A percentile compares a stretch with the other conserved stretches of the same genome.
phyloP scores from a whole-genome alignment of 768 basidiomycete species.

The Phanerochaete carnosa region DNA sequence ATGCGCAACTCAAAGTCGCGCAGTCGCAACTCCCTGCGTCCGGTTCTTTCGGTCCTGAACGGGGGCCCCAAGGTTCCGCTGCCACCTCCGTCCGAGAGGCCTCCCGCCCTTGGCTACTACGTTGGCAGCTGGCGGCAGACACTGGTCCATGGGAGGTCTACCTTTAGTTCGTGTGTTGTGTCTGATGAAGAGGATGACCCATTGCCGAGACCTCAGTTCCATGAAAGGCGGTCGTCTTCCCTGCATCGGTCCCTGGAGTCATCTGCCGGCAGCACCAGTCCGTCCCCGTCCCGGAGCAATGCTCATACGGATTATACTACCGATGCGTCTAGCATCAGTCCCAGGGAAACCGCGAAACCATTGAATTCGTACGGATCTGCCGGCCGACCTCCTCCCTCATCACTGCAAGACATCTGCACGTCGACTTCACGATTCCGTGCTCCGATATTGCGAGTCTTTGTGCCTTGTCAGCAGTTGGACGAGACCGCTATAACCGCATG shows the following conservation, averaged over 20 bases:
- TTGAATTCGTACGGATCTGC: not conserved
- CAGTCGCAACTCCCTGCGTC: conserved; percentile 10
- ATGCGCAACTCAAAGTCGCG: conserved; percentile 1
- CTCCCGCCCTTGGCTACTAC: conserved; percentile 43
- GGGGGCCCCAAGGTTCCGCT: conserved; percentile 24
- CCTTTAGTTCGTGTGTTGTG: conserved; percentile 26
- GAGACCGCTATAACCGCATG: conserved; percentile 49
- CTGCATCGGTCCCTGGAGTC: conserved; percentile 46
- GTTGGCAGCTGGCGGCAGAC: conserved; percentile 49
- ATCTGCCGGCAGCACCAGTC: conserved; percentile 32
- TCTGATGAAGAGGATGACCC: conserved; percentile 37
- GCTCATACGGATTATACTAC: conserved; percentile 14
- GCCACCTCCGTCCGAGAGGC: conserved; percentile 46
- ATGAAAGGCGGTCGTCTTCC: conserved; percentile 41
- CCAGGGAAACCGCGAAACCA: conserved; percentile 6
- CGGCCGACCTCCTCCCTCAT: conserved; percentile 19
- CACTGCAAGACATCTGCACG: conserved; percentile 58
- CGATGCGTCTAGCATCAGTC: conserved; percentile 10
- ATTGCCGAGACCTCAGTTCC: conserved; percentile 26
- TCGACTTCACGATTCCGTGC: conserved; percentile 64
- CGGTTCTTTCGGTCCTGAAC: conserved; percentile 37
- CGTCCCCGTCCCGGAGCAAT: conserved; percentile 21
- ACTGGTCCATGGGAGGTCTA: conserved; percentile 12
- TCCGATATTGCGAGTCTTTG: conserved; percentile 71
- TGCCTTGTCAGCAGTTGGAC: conserved; percentile 60